A percentile compares a stretch with the other conserved stretches of the same genome.
Evolutionary conservation across 768 basidiomycete genomes (phyloP).

Genomic region (Lactarius indigo): DNA sequence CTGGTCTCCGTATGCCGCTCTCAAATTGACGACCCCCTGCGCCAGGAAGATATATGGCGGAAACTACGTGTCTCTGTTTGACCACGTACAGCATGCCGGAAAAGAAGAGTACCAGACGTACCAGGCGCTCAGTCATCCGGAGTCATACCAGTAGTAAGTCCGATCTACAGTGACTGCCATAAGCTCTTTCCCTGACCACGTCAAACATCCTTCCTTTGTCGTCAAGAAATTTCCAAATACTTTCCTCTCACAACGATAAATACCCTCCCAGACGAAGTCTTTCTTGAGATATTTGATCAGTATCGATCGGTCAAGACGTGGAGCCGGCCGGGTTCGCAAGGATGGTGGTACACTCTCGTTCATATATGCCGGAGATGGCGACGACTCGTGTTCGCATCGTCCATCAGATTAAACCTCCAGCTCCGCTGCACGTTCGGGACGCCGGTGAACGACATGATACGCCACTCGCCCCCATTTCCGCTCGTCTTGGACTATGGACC

Average conservation of each 20-base stretch:
- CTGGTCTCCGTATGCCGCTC: background rate
- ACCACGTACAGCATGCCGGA: background rate
- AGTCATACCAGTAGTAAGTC: background rate
- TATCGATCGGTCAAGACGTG: background rate
- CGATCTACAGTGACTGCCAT: background rate
- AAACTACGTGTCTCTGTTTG: background rate
- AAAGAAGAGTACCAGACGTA: background rate
- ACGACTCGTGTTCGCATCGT: conserved; percentile 17
- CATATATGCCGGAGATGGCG: conserved; percentile 14
- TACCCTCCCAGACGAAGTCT: conserved; percentile 14
- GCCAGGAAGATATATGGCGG: background rate
- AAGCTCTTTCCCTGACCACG: background rate
- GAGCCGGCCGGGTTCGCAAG: background rate
- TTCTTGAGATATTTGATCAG: conserved; percentile 16
- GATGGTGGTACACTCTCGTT: conserved; percentile 19
- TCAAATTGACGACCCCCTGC: background rate
- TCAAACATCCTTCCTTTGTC: background rate
- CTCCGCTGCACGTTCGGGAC: conserved; percentile 16
- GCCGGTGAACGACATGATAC: conserved; percentile 5
- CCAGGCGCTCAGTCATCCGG: background rate
- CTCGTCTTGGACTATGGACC: conserved; percentile 18
- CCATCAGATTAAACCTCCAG: conserved; percentile 12
- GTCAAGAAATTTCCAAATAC: conserved; percentile 14
- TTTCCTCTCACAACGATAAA: conserved; percentile 8
- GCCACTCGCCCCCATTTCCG: conserved; percentile 4